phyloP scores from a whole-genome alignment of 2,329 filamentous ascomycete genomes.

The Scedosporium aurantiacum region DNA sequence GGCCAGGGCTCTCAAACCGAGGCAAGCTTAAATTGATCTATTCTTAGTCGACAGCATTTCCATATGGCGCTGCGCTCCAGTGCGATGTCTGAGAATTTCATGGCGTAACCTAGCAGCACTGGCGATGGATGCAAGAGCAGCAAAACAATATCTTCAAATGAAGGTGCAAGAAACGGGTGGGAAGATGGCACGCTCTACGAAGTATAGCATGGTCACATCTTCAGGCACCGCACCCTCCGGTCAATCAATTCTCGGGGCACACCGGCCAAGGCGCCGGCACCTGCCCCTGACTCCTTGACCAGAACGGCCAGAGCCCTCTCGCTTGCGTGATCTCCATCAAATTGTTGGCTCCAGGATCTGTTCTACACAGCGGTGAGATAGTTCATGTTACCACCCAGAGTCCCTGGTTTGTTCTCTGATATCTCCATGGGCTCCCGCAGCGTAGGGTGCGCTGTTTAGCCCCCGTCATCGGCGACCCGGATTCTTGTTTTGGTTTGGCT shows the following conservation, averaged over 20 bases:
- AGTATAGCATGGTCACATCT: background rate
- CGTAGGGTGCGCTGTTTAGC: background rate
- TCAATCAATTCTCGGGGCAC: background rate
- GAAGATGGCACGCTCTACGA: background rate
- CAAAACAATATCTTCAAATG: background rate
- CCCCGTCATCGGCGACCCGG: background rate
- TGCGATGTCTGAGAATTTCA: background rate
- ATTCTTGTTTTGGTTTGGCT: background rate
- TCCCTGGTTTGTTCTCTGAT: too few relatives aligned
- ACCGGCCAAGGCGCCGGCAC: background rate
- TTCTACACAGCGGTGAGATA: too few relatives aligned
- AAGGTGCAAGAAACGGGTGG: background rate
- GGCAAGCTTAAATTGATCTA: slow-evolving; percentile 2
- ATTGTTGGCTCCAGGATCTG: too few relatives aligned
- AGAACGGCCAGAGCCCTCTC: background rate
- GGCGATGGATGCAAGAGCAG: background rate
- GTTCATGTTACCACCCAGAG: too few relatives aligned
- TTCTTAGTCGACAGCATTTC: background rate
- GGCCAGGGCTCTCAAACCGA: background rate
- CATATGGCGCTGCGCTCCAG: background rate
- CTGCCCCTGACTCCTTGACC: background rate
- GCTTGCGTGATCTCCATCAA: too few relatives aligned
- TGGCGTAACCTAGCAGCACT: background rate
- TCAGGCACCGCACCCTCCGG: background rate
- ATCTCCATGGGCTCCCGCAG: background rate